Evolutionary conservation across 805 yeast genomes (phyloP).

Genomic region (Blastobotrys mokoenaii): DNA sequence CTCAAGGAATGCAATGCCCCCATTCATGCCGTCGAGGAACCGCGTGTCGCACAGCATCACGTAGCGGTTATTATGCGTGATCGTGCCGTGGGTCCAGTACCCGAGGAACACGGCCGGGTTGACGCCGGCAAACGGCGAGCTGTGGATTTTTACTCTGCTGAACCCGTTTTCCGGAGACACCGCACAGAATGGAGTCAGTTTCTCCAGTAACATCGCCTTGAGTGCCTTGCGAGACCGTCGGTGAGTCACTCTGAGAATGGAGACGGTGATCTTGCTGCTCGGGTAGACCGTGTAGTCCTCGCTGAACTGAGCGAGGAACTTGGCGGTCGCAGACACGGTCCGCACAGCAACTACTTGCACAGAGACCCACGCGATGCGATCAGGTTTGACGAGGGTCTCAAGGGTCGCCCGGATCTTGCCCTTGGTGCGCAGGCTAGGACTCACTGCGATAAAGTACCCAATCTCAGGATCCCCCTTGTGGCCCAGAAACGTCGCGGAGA

Average conservation of each 20-base stretch:
- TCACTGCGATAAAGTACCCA: too few relatives aligned
- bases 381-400: background rate
- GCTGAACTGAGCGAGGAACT: background rate
- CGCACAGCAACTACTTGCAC: background rate
- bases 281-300: background rate
- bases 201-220: background rate
- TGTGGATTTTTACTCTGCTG: slow-evolving; percentile 11
- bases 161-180: background rate
- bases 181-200: background rate
- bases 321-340: background rate
- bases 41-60: slow-evolving; percentile 22
- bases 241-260: background rate
- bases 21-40: slow-evolving; percentile 31
- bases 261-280: background rate
- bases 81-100: slow-evolving; percentile 23
- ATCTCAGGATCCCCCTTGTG: too few relatives aligned
- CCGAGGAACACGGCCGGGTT: slow-evolving; percentile 29
- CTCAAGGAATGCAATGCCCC: slow-evolving; percentile 20
- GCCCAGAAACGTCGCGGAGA: too few relatives aligned
- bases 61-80: slow-evolving; percentile 14
- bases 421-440: too few relatives aligned
- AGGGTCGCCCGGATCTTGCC: too few relatives aligned
- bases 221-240: background rate
- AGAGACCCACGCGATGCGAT: background rate
- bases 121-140: slow-evolving; percentile 28